Evolutionary conservation across 148 eudicot genomes (phyloP).

Genomic region (Diospyros kaki): DNA sequence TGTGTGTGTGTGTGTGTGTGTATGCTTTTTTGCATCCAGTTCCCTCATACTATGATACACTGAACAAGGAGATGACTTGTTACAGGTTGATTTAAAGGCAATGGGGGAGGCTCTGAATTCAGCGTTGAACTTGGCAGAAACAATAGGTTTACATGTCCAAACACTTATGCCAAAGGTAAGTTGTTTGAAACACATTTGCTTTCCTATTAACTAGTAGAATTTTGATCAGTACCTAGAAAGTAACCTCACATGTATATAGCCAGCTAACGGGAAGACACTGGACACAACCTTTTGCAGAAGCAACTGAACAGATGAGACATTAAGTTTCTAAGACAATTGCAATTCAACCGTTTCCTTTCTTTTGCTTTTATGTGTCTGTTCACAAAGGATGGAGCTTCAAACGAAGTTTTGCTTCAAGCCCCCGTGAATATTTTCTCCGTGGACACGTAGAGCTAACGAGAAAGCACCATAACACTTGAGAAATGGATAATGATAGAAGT

Average conservation of each 20-base stretch:
- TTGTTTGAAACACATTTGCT: constrained; percentile 6
- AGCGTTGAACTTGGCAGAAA: constrained; percentile 52
- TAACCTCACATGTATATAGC: background rate
- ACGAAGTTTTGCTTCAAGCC: background rate
- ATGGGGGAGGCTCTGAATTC: constrained; percentile 50
- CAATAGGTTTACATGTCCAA: constrained; percentile 41
- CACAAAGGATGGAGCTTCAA: background rate
- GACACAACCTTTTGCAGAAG: too few species aligned
- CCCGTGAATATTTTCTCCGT: too few species aligned
- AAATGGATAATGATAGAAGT: background rate
- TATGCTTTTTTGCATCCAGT: constrained; percentile 3
- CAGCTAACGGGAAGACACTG: background rate
- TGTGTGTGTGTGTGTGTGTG: background rate
- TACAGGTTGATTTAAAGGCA: constrained; percentile 51
- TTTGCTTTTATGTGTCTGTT: background rate
- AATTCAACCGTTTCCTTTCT: background rate
- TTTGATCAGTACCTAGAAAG: too few species aligned
- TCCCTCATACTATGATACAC: constrained; percentile 6
- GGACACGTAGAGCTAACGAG: too few species aligned
- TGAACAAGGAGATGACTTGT: constrained; percentile 12
- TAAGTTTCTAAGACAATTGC: too few species aligned
- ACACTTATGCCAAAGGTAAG: constrained; percentile 52
- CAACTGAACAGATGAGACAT: too few species aligned
- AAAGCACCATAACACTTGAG: too few species aligned
- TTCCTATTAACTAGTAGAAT: background rate